Base-by-base conservation (phyloP, 2,329 filamentous ascomycete genomes). In the Periconia digitata region DNA sequence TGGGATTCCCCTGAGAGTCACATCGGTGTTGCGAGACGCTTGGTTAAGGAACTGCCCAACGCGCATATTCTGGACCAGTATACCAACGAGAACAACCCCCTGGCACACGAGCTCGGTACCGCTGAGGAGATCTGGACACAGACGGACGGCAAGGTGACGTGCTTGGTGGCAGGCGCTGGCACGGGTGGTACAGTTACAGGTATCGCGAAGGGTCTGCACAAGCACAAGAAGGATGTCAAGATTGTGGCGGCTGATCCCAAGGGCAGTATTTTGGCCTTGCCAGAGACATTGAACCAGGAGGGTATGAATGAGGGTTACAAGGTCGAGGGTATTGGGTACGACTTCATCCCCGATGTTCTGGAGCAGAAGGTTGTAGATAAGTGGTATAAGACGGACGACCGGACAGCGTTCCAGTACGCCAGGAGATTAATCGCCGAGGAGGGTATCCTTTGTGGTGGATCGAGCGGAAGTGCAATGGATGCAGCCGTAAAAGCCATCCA, bases 301-400 rank as follows among this genome's bases (percentile, higher is more conserved):
- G 83, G 86, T 67, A 81, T 83, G 51, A 92, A 96, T 66, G 85
- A 90, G 71, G 79, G 86, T 1, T 99, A 99, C 79, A 97, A 99
- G 77, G 94, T 99, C 1, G 94, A 99, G 76, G 94, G 94, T 37
- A 99, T 99, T 63, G 94, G 94, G 17, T 99, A 99, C 71, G 94
- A 99, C 72, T 99, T 99, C 71, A 88, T 99, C 50, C 94, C 95
- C 6, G 90, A 97, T 20, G 95, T 99, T 5, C 79, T 99, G 46
- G 85, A 94, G 58, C 90, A 87, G 65, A 74, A 85, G 22, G 71
- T 82, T 5, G 89, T 99, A 23, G 89, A 96, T 72, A 88, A 87
- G 67, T 99, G 94, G 94, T 97, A 96, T 78, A 99, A 99, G 83
- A 99, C 94, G 3, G 89, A 92, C 53, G 94, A 99, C 67, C 82